Percentiles rank a stretch among this genome's conserved stretches.
These are phyloP conservation scores for Synchytrium microbalum DNA, from an alignment of 371 early-diverging fungal genomes.

Conservation along the genomic window DNA sequence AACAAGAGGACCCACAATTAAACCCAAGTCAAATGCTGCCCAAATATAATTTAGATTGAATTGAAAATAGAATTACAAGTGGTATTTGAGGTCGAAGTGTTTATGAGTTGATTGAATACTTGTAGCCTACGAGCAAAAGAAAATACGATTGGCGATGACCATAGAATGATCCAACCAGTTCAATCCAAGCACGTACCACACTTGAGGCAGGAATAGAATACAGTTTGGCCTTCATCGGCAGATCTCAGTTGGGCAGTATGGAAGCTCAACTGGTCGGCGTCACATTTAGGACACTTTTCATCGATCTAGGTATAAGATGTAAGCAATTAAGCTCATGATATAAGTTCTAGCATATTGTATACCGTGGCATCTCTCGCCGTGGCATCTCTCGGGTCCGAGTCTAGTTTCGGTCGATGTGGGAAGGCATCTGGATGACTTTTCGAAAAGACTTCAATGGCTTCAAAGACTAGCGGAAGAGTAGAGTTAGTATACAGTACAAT, in stretches of 20 bases:
- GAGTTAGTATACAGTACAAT: not conserved
- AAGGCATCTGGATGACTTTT: conserved; percentile 65
- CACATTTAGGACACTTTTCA: conserved; percentile 94
- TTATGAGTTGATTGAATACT: not conserved
- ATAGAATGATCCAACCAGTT: not conserved
- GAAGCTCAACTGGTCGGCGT: conserved; percentile 90
- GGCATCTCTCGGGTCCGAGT: conserved; percentile 52
- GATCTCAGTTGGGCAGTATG: conserved; percentile 97
- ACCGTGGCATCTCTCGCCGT: conserved; percentile 29
- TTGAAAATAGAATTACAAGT: too few relatives aligned
- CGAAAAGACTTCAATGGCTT: conserved; percentile 73
- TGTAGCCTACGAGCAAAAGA: not conserved
- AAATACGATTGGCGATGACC: not conserved
- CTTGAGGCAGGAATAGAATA: conserved; percentile 96
- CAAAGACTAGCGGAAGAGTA: conserved; percentile 48
- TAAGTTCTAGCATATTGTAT: not conserved
- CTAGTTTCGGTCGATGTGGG: conserved; percentile 59
- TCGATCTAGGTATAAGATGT: conserved; percentile 55
- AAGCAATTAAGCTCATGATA: conserved; percentile 2
- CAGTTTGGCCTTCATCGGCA: conserved; percentile 99
- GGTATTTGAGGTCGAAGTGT: too few relatives aligned
- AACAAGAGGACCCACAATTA: not conserved
- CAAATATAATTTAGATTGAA: not conserved
- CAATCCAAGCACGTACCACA: conserved; percentile 63
- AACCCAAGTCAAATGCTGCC: not conserved